phyloP scores from a whole-genome alignment of 2,329 filamentous ascomycete species.

The Catunica adiposa region DNA sequence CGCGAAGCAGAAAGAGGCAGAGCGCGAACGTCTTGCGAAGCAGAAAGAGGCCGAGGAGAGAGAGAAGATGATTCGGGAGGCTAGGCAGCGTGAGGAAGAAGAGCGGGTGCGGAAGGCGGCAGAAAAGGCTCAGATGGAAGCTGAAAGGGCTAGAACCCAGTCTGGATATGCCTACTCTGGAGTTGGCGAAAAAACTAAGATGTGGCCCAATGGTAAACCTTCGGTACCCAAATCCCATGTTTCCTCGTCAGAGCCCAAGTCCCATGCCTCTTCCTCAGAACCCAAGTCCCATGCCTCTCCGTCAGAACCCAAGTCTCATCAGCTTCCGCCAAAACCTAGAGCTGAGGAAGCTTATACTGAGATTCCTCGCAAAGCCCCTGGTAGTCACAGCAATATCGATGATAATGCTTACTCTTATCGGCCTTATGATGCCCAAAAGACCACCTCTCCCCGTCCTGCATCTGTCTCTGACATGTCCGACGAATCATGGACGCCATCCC shows the following conservation, averaged over 20 bases:
- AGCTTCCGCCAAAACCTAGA: constrained; percentile 18
- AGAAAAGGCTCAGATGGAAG: constrained; percentile 19
- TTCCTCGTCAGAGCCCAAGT: constrained; percentile 15
- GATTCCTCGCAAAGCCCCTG: constrained; percentile 34
- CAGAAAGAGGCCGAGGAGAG: constrained; percentile 22
- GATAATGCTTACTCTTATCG: constrained; percentile 54
- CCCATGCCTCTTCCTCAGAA: constrained; percentile 22
- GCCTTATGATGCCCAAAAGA: constrained; percentile 56
- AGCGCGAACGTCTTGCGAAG: constrained; percentile 22
- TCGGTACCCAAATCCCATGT: constrained; percentile 18
- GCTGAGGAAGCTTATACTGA: constrained; percentile 10
- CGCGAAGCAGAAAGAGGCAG: constrained; percentile 19
- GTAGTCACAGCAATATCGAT: constrained; percentile 28
- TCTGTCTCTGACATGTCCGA: constrained; percentile 60
- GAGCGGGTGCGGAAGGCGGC: constrained; percentile 26
- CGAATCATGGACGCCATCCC: constrained; percentile 70
- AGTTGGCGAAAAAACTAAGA: constrained; percentile 52
- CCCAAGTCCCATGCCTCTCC: constrained; percentile 15
- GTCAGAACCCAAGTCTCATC: constrained; percentile 14
- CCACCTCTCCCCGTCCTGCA: constrained; percentile 39
- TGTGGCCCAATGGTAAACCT: constrained; percentile 49
- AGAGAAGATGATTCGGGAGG: constrained; percentile 16
- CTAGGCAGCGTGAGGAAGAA: constrained; percentile 25
- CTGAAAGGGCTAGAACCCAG: constrained; percentile 19
- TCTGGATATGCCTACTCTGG: constrained; percentile 41